These are phyloP conservation scores for Fusarium keratoplasticum DNA, from an alignment of 2,329 filamentous ascomycete species.

Conservation along the genomic window DNA sequence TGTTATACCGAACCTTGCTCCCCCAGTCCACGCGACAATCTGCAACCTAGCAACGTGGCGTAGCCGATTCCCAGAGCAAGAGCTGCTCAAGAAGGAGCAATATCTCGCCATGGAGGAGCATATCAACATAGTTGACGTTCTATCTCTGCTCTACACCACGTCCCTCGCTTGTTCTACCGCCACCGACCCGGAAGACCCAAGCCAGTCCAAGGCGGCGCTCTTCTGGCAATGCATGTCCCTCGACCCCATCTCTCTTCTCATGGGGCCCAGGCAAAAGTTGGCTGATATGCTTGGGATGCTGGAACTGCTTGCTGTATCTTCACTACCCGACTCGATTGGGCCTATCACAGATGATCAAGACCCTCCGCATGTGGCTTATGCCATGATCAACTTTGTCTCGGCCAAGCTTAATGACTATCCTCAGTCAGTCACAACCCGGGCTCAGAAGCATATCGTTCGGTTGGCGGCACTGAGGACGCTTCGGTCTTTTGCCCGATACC, in stretches of 20 bases:
- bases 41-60: constrained; percentile 69
- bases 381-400: constrained; percentile 72
- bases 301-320: constrained; percentile 74
- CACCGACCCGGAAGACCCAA: constrained; percentile 45
- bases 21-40: constrained; percentile 69
- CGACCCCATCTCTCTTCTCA: constrained; percentile 74
- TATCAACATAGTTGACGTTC: constrained; percentile 71
- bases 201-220: constrained; percentile 48
- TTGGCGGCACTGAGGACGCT: constrained; percentile 65
- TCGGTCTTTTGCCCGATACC: constrained; percentile 70
- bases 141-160: constrained; percentile 74
- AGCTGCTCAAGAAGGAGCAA: constrained; percentile 57
- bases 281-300: constrained; percentile 74
- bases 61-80: constrained; percentile 62
- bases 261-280: constrained; percentile 74
- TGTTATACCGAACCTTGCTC: constrained; percentile 68
- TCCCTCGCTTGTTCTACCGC: constrained; percentile 69
- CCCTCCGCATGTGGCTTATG: constrained; percentile 55
- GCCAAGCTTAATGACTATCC: constrained; percentile 70
- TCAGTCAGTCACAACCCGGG: constrained; percentile 49
- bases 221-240: constrained; percentile 78
- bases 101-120: constrained; percentile 58
- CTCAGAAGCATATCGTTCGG: constrained; percentile 57
- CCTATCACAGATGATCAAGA: constrained; percentile 65
- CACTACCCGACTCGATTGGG: constrained; percentile 72